A percentile compares a stretch with the other conserved stretches of the same genome.
Evolutionary conservation across 345 rosid species (phyloP).

Genomic region (Melaleuca alternifolia): DNA sequence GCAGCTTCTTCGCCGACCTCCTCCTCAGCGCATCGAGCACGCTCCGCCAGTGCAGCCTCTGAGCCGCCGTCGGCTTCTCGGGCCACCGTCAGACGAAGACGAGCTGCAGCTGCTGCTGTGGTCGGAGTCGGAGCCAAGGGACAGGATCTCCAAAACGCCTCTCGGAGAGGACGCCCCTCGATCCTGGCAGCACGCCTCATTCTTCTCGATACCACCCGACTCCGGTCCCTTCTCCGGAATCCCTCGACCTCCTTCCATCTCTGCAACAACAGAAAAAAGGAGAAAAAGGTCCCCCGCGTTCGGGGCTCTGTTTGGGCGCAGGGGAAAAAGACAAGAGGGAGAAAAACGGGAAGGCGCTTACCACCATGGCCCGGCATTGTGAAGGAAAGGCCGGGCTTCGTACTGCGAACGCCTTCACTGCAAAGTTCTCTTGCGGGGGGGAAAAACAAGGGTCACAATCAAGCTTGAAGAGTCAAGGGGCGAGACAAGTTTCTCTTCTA

Average conservation of each 20-base stretch:
- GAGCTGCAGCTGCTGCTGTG: slow-evolving; percentile 29
- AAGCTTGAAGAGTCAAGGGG: background rate
- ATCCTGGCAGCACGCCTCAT: background rate
- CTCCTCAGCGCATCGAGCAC: slow-evolving; percentile 44
- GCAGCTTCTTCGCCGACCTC: slow-evolving; percentile 51
- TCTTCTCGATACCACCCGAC: background rate
- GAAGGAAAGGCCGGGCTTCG: background rate
- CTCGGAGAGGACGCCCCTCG: slow-evolving; percentile 38
- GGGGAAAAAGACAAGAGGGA: background rate
- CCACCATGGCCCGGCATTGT: background rate
- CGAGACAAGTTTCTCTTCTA: background rate
- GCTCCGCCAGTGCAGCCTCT: slow-evolving; percentile 41
- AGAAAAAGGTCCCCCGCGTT: background rate
- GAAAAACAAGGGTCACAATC: background rate
- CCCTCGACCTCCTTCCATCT: slow-evolving; percentile 16
- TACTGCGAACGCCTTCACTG: background rate
- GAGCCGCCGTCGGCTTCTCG: background rate
- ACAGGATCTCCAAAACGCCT: slow-evolving; percentile 47
- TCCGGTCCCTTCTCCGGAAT: slow-evolving; percentile 8
- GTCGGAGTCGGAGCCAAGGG: slow-evolving; percentile 36
- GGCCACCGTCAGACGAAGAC: slow-evolving; percentile 24
- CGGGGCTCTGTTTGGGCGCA: background rate
- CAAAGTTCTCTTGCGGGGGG: background rate
- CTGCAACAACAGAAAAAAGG: background rate
- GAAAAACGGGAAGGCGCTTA: background rate